phyloP scores from a whole-genome alignment of 169 alveolate species.

The Plasmodium relictum region DNA sequence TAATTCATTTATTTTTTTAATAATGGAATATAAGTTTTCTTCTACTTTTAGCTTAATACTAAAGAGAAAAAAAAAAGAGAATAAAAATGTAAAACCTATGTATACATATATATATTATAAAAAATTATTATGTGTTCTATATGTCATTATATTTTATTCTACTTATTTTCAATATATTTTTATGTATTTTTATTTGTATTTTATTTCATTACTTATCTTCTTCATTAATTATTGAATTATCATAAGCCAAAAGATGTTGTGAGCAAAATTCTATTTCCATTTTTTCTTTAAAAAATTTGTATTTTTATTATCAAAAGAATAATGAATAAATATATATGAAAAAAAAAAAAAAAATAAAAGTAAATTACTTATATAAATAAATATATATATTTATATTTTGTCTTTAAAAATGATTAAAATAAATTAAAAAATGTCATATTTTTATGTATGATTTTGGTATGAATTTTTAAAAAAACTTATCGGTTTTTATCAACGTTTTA shows the following conservation, averaged over 20 bases:
- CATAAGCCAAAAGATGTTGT: conserved; percentile 62
- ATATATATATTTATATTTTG: conserved; percentile 5
- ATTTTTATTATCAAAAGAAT: no score
- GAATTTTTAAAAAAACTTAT: no score
- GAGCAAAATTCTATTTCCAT: conserved; percentile 52
- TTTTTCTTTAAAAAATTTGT: neutral
- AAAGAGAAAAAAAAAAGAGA: neutral
- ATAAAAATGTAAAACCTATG: neutral
- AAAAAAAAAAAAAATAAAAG: neutral
- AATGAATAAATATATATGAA: no score
- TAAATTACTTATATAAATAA: neutral
- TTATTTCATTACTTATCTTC: conserved; percentile 40
- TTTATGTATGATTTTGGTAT: neutral
- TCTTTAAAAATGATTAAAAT: neutral
- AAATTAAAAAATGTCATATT: neutral
- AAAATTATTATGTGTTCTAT: neutral
- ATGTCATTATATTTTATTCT: neutral
- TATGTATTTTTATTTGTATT: neutral
- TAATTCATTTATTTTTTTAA: conserved; percentile 21
- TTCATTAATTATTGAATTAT: conserved; percentile 29
- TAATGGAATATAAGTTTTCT: conserved; percentile 14
- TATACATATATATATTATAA: neutral
- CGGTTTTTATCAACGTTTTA: no score
- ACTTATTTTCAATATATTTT: no score
- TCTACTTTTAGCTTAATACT: conserved; percentile 31